phyloP scores from a whole-genome alignment of 805 yeast genomes.

The Starmerella vitae region DNA sequence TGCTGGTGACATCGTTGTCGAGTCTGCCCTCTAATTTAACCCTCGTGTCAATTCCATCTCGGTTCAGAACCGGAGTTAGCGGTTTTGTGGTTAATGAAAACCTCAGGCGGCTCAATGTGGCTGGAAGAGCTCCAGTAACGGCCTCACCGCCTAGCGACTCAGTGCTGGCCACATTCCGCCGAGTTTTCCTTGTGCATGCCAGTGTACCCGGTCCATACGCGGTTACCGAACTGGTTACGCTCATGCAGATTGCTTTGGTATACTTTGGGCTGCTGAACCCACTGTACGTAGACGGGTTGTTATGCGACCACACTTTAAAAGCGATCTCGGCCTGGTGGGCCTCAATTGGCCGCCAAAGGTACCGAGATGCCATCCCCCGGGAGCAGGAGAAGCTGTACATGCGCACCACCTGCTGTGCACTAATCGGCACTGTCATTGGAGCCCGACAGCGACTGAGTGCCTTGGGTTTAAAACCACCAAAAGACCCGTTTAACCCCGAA shows the following conservation, averaged over 20 bases:
- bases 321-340: conserved; percentile 78
- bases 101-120: conserved; percentile 63
- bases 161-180: conserved; percentile 65
- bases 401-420: conserved; percentile 50
- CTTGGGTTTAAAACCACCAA: conserved; percentile 45
- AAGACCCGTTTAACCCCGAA: conserved; percentile 73
- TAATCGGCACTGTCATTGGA: conserved; percentile 63
- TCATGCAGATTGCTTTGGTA: conserved; percentile 62
- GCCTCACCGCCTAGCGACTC: conserved; percentile 57
- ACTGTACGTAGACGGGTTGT: conserved; percentile 63
- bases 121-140: conserved; percentile 69
- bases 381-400: conserved; percentile 17
- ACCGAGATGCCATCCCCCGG: conserved; percentile 17
- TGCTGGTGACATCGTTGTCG: conserved; percentile 74
- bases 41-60: conserved; percentile 48
- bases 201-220: conserved; percentile 49
- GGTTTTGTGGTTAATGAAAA: conserved; percentile 62
- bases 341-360: conserved; percentile 38
- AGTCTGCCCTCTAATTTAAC: conserved; percentile 63
- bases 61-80: conserved; percentile 33
- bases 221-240: conserved; percentile 54
- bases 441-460: conserved; percentile 51
- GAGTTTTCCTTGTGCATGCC: conserved; percentile 44
- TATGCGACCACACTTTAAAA: conserved; percentile 62
- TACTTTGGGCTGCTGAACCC: conserved; percentile 66